Evolutionary conservation across 495 filamentous ascomycete genomes (phyloP), one percentile per base, ranked within the genome.

Genomic region (Chaetomium tenue): DNA sequence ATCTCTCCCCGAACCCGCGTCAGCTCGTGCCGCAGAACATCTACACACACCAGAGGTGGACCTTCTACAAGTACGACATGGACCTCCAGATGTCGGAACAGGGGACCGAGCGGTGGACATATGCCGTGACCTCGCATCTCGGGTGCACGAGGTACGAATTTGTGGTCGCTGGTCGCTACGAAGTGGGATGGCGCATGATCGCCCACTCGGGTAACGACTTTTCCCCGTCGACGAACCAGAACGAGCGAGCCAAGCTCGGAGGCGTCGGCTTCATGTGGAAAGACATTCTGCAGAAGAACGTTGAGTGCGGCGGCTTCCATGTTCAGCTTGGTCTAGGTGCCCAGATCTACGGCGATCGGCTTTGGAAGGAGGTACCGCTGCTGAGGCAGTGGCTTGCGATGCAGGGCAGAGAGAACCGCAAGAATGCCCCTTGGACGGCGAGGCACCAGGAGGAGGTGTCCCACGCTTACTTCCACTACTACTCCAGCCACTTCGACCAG

Each of bases 401-500:
- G 73, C 89, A 84, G 65, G 95, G 94, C 2, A 91, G 96, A 65
- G 94, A 98, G 62, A 93, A 92, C 64, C 79, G 95, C 42, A 96
- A 93, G 79, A 96, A 87, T 60, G 87, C 91, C 0, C 82, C 85
- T 18, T 98, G 94, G 94, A 96, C 91, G 5, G 89, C 93, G 18
- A 86, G 89, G 54, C 90, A 97, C 70, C 92, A 98, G 70, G 93
- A 98, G 68, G 95, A 98, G 69, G 90, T 96, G 15, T 87, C 88
- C 22, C 91, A 97, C 77, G 93, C 93, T 3, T 98, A 96, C 77
- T 98, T 98, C 77, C 95, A 98, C 73, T 98, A 97, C 74, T 98
- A 98, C 70, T 95, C 93, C 15, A 93, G 89, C 70, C 92, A 97
- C 74, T 98, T 98, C 70, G 94, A 98, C 65, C 95, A 98, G 76